Percentiles rank a stretch among this genome's conserved stretches.
phyloP scores from a whole-genome alignment of 495 filamentous ascomycete species.

The Neurospora sp. region DNA sequence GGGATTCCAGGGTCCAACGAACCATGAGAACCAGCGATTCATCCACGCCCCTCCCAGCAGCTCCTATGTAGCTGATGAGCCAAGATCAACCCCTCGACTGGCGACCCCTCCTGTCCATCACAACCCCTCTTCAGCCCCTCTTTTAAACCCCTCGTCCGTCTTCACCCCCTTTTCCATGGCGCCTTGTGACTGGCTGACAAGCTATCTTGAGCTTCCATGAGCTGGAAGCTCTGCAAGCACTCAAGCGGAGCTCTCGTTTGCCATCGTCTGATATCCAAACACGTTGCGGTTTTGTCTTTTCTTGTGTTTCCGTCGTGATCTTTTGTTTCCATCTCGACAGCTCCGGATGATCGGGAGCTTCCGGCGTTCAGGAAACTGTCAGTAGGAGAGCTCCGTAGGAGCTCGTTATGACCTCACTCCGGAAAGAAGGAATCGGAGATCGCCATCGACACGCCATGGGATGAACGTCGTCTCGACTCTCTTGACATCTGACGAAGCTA shows the following conservation, averaged over 20 bases:
- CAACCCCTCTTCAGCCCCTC: not conserved
- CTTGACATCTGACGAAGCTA: not conserved
- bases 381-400: not conserved
- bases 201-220: not conserved
- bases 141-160: not conserved
- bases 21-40: not conserved
- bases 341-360: not conserved
- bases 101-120: not conserved
- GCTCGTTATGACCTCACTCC: not conserved
- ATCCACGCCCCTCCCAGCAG: not conserved
- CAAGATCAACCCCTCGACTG: not conserved
- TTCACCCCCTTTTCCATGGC: not conserved
- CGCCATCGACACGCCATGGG: not conserved
- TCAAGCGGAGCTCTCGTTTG: not conserved
- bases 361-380: not conserved
- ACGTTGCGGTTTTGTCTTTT: not conserved
- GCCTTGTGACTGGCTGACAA: not conserved
- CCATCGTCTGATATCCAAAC: not conserved
- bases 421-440: not conserved
- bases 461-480: not conserved
- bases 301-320: not conserved
- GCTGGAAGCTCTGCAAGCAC: not conserved
- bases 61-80: not conserved
- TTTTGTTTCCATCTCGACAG: not conserved
- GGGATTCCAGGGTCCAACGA: not conserved